phyloP scores from a whole-genome alignment of 768 basidiomycete species.

The Exsudoporus frostii region DNA sequence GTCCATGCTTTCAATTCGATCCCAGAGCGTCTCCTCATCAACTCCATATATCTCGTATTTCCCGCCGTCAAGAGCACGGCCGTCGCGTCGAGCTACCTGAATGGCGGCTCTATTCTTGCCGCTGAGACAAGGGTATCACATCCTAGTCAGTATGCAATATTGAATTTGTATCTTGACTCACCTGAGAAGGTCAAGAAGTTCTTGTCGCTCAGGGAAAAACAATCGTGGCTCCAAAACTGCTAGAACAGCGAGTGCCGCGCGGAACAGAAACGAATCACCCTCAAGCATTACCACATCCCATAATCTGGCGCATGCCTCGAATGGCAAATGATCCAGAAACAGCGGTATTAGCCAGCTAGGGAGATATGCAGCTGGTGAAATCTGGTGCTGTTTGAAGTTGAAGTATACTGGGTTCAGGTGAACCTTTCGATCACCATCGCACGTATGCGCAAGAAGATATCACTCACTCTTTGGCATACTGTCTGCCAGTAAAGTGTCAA shows the following conservation, averaged over 20 bases:
- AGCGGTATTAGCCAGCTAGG: constrained; percentile 78
- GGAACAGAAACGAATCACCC: constrained; percentile 87
- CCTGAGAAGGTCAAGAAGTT: constrained; percentile 77
- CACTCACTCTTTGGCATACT: constrained; percentile 87
- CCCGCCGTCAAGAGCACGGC: constrained; percentile 56
- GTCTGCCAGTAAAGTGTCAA: constrained; percentile 88
- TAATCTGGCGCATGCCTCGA: constrained; percentile 84
- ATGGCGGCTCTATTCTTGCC: constrained; percentile 82
- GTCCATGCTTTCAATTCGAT: constrained; percentile 74
- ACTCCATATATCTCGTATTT: constrained; percentile 87
- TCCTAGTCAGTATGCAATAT: constrained; percentile 11
- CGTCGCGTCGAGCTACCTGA: constrained; percentile 78
- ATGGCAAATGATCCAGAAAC: constrained; percentile 83
- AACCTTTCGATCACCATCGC: not conserved
- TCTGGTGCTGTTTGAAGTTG: constrained; percentile 92
- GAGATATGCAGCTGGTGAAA: constrained; percentile 82
- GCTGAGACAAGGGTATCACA: constrained; percentile 35
- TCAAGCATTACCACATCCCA: constrained; percentile 89
- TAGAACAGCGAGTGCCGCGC: constrained; percentile 77
- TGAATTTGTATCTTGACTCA: constrained; percentile 32
- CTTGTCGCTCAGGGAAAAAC: constrained; percentile 82
- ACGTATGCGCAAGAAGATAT: not conserved
- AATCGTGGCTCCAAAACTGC: constrained; percentile 80
- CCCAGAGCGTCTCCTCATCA: constrained; percentile 84
- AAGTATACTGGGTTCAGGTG: constrained; percentile 64